Evolutionary conservation across 2,329 filamentous ascomycete genomes (phyloP), one percentile per base, ranked within the genome.

Genomic region (Exophiala bonariae): DNA sequence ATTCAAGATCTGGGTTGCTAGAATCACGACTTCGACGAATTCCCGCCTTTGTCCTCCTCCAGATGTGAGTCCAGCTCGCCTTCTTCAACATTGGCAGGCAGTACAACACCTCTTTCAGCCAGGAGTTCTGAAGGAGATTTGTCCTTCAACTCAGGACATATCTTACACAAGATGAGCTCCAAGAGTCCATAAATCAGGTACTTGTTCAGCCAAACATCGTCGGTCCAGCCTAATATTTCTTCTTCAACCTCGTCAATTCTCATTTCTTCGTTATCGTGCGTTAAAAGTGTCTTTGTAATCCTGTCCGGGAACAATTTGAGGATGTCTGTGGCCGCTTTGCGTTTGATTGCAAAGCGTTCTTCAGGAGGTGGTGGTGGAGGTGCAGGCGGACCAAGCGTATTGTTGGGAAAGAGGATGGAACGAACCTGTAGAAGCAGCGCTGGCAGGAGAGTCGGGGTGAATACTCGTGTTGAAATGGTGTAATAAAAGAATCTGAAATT

Each of bases 131-230:
- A 74, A 22, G 89, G 79, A 30, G 83, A 82, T 63, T 81, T 83
- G 60, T 89, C 86, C 44, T 77, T 77, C 60, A 97, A 66, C 70
- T 99, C 93, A 3, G 93, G 93, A 63, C 96, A 80, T 52, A 97
- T 68, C 55, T 86, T 82, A 47, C 89, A 80, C n/a, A 96, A 74
- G 2, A 96, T 65, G 48, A 92, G 70, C 70, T 99, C 93, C 26
- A 97, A 71, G 38, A 93, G 75, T 35, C 82, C 77, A 63, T 95
- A 96, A 58, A 96, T 73, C 23, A 97, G 73, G 70, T 96, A 90
- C 71, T 91, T 95, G 70, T 99, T 99, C 69, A 90, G 86, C 70
- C 96, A 96, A 41, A 79, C 75, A 67, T 96, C 90, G 13, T 80
- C 81, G 57, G 96, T 85, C 30, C 91, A 74, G 59, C 86, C 82